Evolutionary conservation across 2,329 filamentous ascomycete genomes (phyloP).

Genomic region (Xylaria digitata): DNA sequence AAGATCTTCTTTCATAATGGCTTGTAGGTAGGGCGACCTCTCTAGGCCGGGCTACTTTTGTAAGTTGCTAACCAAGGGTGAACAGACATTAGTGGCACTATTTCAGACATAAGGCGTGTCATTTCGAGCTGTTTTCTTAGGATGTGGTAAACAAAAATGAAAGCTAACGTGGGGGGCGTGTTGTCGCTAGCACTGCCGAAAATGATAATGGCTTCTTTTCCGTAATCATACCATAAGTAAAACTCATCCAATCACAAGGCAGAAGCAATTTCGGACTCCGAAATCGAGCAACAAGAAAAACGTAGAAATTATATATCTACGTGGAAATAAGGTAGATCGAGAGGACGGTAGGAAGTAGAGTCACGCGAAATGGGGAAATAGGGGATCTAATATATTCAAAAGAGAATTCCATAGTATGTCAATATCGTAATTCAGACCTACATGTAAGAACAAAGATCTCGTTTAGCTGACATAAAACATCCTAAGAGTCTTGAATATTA

Average conservation of each 20-base stretch:
- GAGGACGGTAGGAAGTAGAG: not conserved
- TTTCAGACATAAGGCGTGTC: not conserved
- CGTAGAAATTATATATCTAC: slow-evolving; percentile 7
- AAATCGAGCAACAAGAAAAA: not conserved
- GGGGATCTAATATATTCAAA: not conserved
- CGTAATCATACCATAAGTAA: slow-evolving; percentile 5
- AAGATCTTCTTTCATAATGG: slow-evolving; percentile 2
- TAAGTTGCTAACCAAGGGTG: not conserved
- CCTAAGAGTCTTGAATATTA: no score
- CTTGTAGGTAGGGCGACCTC: not conserved
- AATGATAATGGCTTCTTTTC: slow-evolving; percentile 5
- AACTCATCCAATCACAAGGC: slow-evolving; percentile 1
- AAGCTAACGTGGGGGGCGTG: not conserved
- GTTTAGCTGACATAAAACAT: no score
- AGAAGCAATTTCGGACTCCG: slow-evolving; percentile 1
- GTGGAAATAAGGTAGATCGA: not conserved
- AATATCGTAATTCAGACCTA: no score
- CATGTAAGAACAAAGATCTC: no score
- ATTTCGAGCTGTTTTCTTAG: not conserved
- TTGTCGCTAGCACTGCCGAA: not conserved
- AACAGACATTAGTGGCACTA: slow-evolving; percentile 1
- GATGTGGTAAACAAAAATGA: not conserved
- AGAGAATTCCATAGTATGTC: not conserved
- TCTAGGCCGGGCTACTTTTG: not conserved
- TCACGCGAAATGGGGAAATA: not conserved